Evolutionary conservation across 805 yeast species (phyloP).

Genomic region (Hanseniaspora occidentalis): DNA sequence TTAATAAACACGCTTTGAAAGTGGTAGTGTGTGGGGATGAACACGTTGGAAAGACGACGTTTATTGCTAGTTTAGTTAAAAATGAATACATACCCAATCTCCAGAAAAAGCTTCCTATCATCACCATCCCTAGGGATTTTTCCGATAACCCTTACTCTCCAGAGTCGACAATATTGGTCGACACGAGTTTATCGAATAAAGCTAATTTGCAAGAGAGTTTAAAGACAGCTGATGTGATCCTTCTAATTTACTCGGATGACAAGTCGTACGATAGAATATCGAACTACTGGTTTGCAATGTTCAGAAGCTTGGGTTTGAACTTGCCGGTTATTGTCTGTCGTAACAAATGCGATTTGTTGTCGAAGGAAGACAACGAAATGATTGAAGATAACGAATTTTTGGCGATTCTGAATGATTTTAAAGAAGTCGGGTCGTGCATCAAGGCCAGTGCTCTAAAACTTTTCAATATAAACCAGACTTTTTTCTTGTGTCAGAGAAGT

Average conservation of each 20-base stretch:
- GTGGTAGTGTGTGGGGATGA: slow-evolving; percentile 93
- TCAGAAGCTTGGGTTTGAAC: slow-evolving; percentile 87
- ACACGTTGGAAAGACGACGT: slow-evolving; percentile 63
- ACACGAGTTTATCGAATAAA: slow-evolving; percentile 63
- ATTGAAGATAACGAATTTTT: slow-evolving; percentile 65
- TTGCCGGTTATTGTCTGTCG: slow-evolving; percentile 86
- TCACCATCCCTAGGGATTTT: slow-evolving; percentile 62
- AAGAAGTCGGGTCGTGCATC: slow-evolving; percentile 87
- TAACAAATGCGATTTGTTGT: slow-evolving; percentile 51
- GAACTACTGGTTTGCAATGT: slow-evolving; percentile 87
- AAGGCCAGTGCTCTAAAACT: slow-evolving; percentile 78
- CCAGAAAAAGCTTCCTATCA: slow-evolving; percentile 56
- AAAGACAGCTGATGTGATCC: slow-evolving; percentile 76
- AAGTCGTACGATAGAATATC: slow-evolving; percentile 89
- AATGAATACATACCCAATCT: slow-evolving; percentile 68
- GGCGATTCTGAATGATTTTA: slow-evolving; percentile 78
- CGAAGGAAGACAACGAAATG: slow-evolving; percentile 32
- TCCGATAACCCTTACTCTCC: slow-evolving; percentile 47
- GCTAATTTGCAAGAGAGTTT: slow-evolving; percentile 54
- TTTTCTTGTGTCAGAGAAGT: slow-evolving; percentile 86
- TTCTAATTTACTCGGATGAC: slow-evolving; percentile 91
- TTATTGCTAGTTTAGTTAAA: slow-evolving; percentile 70
- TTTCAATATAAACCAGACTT: slow-evolving; percentile 70
- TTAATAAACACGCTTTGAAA: slow-evolving; percentile 23
- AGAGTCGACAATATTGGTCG: slow-evolving; percentile 60